Evolutionary conservation across 2,329 filamentous ascomycete genomes (phyloP), one percentile per base, ranked within the genome.

Genomic region (Trichoderma sp.): DNA sequence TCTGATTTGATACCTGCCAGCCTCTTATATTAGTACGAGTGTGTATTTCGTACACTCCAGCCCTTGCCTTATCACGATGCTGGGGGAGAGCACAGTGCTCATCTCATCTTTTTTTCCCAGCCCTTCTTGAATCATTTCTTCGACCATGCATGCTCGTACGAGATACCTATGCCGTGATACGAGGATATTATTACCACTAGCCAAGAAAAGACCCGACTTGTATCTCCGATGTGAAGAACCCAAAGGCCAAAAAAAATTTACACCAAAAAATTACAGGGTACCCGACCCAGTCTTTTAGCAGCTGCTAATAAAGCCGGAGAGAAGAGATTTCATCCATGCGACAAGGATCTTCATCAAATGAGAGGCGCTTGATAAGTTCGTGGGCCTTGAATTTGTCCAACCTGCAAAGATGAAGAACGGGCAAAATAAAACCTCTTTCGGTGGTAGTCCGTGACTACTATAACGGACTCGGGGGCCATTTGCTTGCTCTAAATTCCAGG

Each of bases 321-420:
- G 43, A 62, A 71, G 62, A 67, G 53, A 62, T 61, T 50, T 58
- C 68, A 53, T 67, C 55, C 53, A 53, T 71, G 57, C 57, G 61
- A 62, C 70, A 61, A 58, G 62, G 69, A 36, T 71, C 36, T 67
- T 15, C 39, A 53, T 57, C 64, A 71, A 71, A 71, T 71, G 63
- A 68, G 70, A 71, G 58, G 8, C 47, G 34, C 57, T 71, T 4
- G 64, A 71, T 71, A 71, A 71, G 43, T 63, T 55, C 39, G n/a
- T 50, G 43, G 9, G 17, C 47, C 20, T 53, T 23, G 20, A 53
- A 53, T 53, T 23, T 53, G 47, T 23, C 20, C 47, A 53, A 20
- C 1, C 9, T 5, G n/a, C 9, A 53, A 53, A 3, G 47, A 23
- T 23, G n/a, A 23, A 53, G 47, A 53, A 43, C 39, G 43, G 47